Evolutionary conservation across 192 early-diverging fungal species (phyloP).

Genomic region (Rhizophagus clarus): DNA sequence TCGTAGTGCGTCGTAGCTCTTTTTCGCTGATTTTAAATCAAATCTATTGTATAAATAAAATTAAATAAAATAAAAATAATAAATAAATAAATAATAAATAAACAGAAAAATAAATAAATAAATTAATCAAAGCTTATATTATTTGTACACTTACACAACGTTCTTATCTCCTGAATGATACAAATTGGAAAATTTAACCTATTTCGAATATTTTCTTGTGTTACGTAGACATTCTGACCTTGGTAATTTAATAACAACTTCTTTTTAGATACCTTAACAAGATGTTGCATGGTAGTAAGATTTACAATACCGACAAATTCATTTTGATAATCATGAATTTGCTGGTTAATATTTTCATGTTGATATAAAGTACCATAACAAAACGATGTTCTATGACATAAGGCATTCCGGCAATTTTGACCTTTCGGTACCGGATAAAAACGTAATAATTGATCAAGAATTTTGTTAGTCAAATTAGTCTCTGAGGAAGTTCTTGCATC

Average conservation of each 20-base stretch:
- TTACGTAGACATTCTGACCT: constrained; percentile 36
- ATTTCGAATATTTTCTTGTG: constrained; percentile 34
- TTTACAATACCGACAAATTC: constrained; percentile 42
- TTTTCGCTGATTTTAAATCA: background rate
- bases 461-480: constrained; percentile 33
- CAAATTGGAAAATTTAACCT: constrained; percentile 40
- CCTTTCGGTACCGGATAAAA: constrained; percentile 39
- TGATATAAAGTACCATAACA: constrained; percentile 40
- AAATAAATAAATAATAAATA: background rate
- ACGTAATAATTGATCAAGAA: constrained; percentile 37
- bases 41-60: constrained; percentile 2
- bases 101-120: background rate
- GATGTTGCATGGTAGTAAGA: constrained; percentile 36
- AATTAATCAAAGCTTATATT: background rate
- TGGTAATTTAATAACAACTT: constrained; percentile 31
- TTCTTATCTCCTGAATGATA: constrained; percentile 46
- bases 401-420: constrained; percentile 40
- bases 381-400: constrained; percentile 43
- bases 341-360: constrained; percentile 43
- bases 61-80: background rate
- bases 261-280: constrained; percentile 29
- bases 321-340: constrained; percentile 41
- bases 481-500: constrained; percentile 27
- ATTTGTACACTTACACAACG: constrained; percentile 35
- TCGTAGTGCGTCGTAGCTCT: background rate